These are phyloP conservation scores for Diaporthe sp. DNA, from an alignment of 2,329 filamentous ascomycete species.

Conservation along the genomic window DNA sequence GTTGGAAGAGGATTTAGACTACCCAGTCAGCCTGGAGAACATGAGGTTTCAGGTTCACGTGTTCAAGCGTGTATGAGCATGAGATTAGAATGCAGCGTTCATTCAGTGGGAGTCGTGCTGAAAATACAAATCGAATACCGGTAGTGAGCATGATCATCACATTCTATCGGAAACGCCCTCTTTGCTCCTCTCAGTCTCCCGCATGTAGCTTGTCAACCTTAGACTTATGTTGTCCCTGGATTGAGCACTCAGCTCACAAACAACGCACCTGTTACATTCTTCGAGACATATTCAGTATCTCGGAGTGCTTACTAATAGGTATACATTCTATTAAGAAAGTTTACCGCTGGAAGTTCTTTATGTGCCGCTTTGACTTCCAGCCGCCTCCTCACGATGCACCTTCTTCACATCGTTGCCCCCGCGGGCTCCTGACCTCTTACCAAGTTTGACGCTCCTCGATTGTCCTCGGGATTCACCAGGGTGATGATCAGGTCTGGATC, in stretches of 20 bases:
- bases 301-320: too few relatives aligned
- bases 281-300: neutral
- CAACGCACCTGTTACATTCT: too few relatives aligned
- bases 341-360: too few relatives aligned
- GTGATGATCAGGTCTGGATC: slow-evolving; percentile 48
- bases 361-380: neutral
- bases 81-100: neutral
- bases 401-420: slow-evolving; percentile 43
- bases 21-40: slow-evolving; percentile 36
- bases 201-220: too few relatives aligned
- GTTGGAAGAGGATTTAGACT: slow-evolving; percentile 29
- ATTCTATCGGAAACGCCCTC: neutral
- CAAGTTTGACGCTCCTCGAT: slow-evolving; percentile 43
- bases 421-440: slow-evolving; percentile 43
- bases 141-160: neutral
- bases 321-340: too few relatives aligned
- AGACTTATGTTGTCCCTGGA: too few relatives aligned
- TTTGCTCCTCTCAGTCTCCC: too few relatives aligned
- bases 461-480: slow-evolving; percentile 46
- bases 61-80: slow-evolving; percentile 31
- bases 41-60: slow-evolving; percentile 35
- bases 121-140: too few relatives aligned
- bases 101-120: neutral
- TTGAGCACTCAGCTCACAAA: too few relatives aligned
- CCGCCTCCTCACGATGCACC: neutral